phyloP scores from a whole-genome alignment of 139 green algal genomes.

The Zygnema cylindricum region DNA sequence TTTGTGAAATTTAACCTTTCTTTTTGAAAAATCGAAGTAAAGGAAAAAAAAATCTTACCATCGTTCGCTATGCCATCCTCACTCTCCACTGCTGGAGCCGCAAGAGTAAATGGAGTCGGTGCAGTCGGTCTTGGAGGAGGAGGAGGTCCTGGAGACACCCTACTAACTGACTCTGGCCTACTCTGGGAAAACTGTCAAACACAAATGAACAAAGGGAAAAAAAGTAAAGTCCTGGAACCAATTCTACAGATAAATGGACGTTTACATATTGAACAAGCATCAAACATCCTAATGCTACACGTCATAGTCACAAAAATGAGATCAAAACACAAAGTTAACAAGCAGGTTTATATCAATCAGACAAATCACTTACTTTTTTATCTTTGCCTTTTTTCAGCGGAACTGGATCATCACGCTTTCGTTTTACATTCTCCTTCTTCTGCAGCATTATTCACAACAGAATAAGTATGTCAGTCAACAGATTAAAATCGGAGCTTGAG shows the following conservation, averaged over 20 bases:
- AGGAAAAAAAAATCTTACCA: too few relatives aligned
- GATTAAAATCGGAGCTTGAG: background rate
- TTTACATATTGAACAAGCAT: too few relatives aligned
- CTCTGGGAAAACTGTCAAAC: background rate
- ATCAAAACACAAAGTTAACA: too few relatives aligned
- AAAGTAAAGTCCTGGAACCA: too few relatives aligned
- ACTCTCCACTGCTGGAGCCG: conserved; percentile 64
- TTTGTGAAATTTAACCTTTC: too few relatives aligned
- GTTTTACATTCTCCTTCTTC: conserved; percentile 59
- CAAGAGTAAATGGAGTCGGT: background rate
- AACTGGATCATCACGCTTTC: background rate
- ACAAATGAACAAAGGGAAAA: background rate
- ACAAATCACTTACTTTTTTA: conserved; percentile 55
- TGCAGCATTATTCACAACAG: conserved; percentile 27
- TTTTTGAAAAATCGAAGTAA: too few relatives aligned
- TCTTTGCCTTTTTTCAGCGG: conserved; percentile 50
- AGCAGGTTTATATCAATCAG: too few relatives aligned
- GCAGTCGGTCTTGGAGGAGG: conserved; percentile 4
- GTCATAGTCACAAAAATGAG: too few relatives aligned
- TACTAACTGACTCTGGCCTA: background rate
- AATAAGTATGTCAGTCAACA: too few relatives aligned
- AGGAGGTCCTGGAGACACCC: background rate
- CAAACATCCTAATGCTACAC: too few relatives aligned
- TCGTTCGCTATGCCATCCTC: conserved; percentile 67
- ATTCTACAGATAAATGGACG: too few relatives aligned